Percentiles rank a stretch among this genome's conserved stretches.
These are phyloP conservation scores for Melampsora larici-populina DNA, from an alignment of 1,284 basidiomycete genomes.

Conservation along the genomic window DNA sequence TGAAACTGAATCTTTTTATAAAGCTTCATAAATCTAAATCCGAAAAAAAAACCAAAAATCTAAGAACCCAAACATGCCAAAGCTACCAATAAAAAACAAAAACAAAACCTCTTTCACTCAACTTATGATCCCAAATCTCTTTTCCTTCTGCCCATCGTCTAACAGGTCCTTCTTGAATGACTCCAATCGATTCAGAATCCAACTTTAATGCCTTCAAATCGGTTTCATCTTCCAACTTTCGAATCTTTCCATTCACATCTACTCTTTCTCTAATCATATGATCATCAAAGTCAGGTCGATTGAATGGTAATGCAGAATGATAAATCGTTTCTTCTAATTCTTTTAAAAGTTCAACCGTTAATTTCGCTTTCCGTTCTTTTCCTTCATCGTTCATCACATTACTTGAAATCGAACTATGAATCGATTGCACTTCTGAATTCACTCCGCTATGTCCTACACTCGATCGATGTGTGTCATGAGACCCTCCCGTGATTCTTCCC, in stretches of 20 bases:
- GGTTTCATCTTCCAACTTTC: constrained; percentile 70
- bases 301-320: constrained; percentile 46
- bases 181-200: constrained; percentile 60
- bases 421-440: background rate
- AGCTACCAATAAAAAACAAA: background rate
- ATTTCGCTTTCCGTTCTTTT: background rate
- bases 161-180: constrained; percentile 57
- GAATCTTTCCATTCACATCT: constrained; percentile 69
- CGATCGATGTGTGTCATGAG: background rate
- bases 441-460: background rate
- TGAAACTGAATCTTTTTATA: constrained; percentile 39
- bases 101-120: constrained; percentile 4
- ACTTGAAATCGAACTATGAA: background rate
- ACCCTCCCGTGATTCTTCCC: constrained; percentile 17
- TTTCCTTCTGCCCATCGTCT: constrained; percentile 48
- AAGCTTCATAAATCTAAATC: constrained; percentile 26
- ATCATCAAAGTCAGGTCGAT: constrained; percentile 50
- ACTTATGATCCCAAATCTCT: constrained; percentile 47
- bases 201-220: constrained; percentile 67
- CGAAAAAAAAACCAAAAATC: background rate
- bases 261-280: constrained; percentile 84
- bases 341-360: background rate
- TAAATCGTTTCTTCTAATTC: constrained; percentile 49
- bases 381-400: constrained; percentile 47
- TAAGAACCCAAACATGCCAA: background rate